Evolutionary conservation across 2,329 filamentous ascomycete genomes (phyloP), one percentile per base, ranked within the genome.

Genomic region (Coniella vitis): DNA sequence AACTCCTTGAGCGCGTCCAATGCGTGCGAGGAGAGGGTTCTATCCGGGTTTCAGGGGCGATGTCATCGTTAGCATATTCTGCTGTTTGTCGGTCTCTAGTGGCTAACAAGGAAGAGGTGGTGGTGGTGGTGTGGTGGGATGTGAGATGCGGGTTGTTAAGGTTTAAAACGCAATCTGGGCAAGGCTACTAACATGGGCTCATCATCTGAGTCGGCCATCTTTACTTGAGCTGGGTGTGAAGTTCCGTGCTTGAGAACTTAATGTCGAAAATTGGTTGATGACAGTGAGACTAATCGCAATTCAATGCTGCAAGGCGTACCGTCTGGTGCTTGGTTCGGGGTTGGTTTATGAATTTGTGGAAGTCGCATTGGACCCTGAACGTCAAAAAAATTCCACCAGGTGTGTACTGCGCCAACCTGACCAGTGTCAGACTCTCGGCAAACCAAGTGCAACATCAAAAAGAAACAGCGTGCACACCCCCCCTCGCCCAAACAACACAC

Each of bases 1-100:
- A 93, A 91, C 54, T 83, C 76, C 62, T 83, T 75, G 50, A 91
- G 72, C n/a, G 84, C 83, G 21, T 75, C 76, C 37, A 90, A 72
- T 3, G 87, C 76, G 53, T 78, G 73, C 34, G 76, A 70, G 5
- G 86, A 86, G 52, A 93, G 78, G 51, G 74, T 71, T 52, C 81
- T 84, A 14, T 12, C 16, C 7, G 45, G 17, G n/a, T n/a, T n/a
- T n/a, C n/a, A n/a, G 3, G 34, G 7, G 4, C 4, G 35, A 31
- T 19, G 13, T 4, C 21, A 16, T n/a, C n/a, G n/a, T 41, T n/a
- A 41, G 38, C 4, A 9, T 29, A 20, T 41, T 40, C 2, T 40
- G 38, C 10, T n/a, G n/a, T n/a, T n/a, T n/a, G n/a, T n/a, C n/a
- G n/a, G n/a, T n/a, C n/a, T n/a, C n/a, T n/a, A n/a, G n/a, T n/a